phyloP scores from a whole-genome alignment of 2,329 filamentous ascomycete species.

The Colletotrichum destructivum region DNA sequence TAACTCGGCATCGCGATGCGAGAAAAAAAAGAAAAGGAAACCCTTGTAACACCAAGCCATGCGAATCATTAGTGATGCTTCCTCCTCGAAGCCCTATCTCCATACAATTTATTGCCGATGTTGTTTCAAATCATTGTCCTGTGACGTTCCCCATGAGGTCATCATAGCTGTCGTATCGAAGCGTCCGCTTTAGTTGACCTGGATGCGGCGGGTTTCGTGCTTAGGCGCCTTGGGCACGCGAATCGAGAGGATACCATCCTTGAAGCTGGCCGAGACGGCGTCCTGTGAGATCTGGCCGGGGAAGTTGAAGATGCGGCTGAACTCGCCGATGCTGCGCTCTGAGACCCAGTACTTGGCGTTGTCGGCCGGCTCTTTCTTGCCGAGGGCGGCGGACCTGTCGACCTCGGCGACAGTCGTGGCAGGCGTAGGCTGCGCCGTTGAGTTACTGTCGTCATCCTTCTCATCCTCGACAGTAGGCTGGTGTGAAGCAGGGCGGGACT shows the following conservation, averaged over 20 bases:
- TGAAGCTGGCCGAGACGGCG: constrained; percentile 72
- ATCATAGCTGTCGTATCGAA: no score
- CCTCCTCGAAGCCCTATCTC: not conserved
- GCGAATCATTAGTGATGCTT: constrained; percentile 1
- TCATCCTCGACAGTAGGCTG: constrained; percentile 77
- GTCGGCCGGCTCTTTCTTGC: constrained; percentile 48
- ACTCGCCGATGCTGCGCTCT: constrained; percentile 77
- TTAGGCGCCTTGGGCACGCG: constrained; percentile 77
- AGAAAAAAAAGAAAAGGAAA: not conserved
- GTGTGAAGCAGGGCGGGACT: constrained; percentile 56
- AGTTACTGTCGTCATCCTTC: constrained; percentile 55
- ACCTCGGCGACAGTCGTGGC: constrained; percentile 52
- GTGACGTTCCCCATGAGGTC: not conserved
- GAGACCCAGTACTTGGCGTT: constrained; percentile 78
- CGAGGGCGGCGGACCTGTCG: constrained; percentile 47
- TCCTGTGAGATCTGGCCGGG: constrained; percentile 75
- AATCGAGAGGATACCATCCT: constrained; percentile 76
- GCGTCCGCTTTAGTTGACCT: constrained; percentile 60
- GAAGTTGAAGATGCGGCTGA: constrained; percentile 79
- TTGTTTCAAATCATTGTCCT: constrained; percentile 11
- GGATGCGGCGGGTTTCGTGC: constrained; percentile 69
- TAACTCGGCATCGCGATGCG: not conserved
- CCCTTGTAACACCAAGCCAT: constrained; percentile 21
- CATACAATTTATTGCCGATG: not conserved
- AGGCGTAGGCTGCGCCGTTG: constrained; percentile 45